These are phyloP conservation scores for Vitis hybrid DNA, from an alignment of 177 flowering plant genomes.

Conservation along the genomic window DNA sequence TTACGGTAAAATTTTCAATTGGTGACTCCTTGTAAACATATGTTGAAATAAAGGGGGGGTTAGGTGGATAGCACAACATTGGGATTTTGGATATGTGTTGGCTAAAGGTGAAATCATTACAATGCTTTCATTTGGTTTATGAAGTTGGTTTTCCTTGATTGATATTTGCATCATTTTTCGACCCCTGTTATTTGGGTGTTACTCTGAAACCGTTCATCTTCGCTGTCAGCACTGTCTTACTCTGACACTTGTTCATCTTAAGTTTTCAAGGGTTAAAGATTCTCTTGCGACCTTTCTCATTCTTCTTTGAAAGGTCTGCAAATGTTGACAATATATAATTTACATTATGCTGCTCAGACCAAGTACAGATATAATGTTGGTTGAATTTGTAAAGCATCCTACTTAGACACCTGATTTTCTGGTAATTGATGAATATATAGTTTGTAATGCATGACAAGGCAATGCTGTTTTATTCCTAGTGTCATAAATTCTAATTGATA, in stretches of 20 bases:
- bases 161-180: no score
- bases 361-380: neutral
- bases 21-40: neutral
- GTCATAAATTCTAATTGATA: no score
- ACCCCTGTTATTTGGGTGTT: neutral
- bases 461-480: no score
- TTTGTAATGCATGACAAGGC: no score
- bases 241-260: neutral
- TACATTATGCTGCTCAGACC: neutral
- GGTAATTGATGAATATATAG: neutral
- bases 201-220: no score
- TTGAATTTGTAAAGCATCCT: neutral
- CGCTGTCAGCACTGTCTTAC: neutral
- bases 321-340: neutral
- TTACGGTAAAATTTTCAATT: neutral
- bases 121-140: no score
- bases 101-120: no score
- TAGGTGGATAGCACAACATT: no score
- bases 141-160: no score
- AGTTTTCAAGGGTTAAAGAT: neutral
- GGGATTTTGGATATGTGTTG: no score
- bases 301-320: neutral
- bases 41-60: neutral
- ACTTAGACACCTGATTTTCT: neutral
- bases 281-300: neutral